Evolutionary conservation across 129 eudicot species (phyloP).

Genomic region (carrot (Daucus carota)): DH1_v3.0 NC_030382.2:38206001-38206500

Average conservation of each 20-base stretch:
- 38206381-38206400: background rate
- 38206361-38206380: constrained; percentile 35
- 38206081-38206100: background rate
- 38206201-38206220: constrained; percentile 60
- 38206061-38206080: background rate
- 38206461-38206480: background rate
- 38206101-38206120: constrained; percentile 6
- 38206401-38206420: background rate
- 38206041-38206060: background rate
- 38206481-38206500: background rate
- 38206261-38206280: constrained; percentile 56
- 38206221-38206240: constrained; percentile 75
- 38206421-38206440: background rate
- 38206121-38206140: constrained; percentile 11
- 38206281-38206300: constrained; percentile 60
- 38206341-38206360: constrained; percentile 94
- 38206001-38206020: background rate
- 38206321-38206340: constrained; percentile 79
- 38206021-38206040: background rate
- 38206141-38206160: constrained; percentile 31
- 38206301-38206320: constrained; percentile 74
- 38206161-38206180: constrained; percentile 78
- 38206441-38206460: background rate
- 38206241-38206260: constrained; percentile 76
- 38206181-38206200: constrained; percentile 67